These are phyloP conservation scores for Lentinula edodes DNA, from an alignment of 768 basidiomycete species.

Conservation along the genomic window DNA sequence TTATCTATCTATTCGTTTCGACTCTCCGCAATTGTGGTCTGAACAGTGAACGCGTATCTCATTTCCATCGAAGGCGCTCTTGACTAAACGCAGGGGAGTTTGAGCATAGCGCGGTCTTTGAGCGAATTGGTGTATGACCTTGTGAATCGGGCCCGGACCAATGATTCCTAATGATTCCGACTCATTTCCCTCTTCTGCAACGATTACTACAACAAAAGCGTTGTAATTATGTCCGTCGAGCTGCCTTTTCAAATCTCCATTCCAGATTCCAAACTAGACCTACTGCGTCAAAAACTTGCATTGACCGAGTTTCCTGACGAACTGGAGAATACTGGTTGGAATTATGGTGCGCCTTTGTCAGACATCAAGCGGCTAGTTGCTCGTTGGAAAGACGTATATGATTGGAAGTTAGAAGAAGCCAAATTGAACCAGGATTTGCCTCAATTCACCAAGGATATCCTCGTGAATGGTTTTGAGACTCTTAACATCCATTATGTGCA, in stretches of 20 bases:
- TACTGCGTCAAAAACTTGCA: slow-evolving; percentile 14
- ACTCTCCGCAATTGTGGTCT: too few species aligned
- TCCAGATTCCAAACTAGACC: slow-evolving; percentile 11
- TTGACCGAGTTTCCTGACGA: slow-evolving; percentile 18
- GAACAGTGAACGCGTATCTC: too few species aligned
- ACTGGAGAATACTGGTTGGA: slow-evolving; percentile 15
- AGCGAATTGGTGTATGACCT: too few species aligned
- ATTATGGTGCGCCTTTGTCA: slow-evolving; percentile 37
- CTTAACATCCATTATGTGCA: slow-evolving; percentile 32
- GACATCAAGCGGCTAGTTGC: slow-evolving; percentile 33
- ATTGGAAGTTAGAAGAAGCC: slow-evolving; percentile 35
- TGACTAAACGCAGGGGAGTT: too few species aligned
- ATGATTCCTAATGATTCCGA: background rate
- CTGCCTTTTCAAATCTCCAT: slow-evolving; percentile 14
- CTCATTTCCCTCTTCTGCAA: background rate
- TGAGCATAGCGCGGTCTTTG: too few species aligned
- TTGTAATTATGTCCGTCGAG: background rate
- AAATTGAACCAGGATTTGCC: slow-evolving; percentile 23
- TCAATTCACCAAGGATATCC: slow-evolving; percentile 27
- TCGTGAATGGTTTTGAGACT: slow-evolving; percentile 23
- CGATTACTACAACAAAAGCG: background rate
- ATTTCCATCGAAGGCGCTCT: too few species aligned
- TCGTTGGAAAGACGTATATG: slow-evolving; percentile 36
- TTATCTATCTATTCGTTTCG: too few species aligned
- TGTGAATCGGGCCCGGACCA: background rate